A percentile compares a stretch with the other conserved stretches of the same genome.
Conservation (phyloP, 345 rosid species). For the Diplotaxis tenuifolia region DNA sequence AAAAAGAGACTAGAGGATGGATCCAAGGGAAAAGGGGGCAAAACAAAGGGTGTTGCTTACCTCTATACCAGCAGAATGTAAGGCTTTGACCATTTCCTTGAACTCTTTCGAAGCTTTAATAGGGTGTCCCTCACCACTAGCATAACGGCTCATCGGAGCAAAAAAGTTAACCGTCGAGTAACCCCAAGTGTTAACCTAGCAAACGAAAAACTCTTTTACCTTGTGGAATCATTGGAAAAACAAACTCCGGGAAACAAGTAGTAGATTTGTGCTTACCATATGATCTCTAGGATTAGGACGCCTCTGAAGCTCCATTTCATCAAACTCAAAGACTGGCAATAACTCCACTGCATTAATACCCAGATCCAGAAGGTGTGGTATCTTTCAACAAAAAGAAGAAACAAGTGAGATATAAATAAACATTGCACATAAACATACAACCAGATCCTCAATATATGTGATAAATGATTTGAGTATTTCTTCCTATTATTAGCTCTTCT, state of each 20-base stretch:
- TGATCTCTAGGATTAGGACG: conserved; percentile 87
- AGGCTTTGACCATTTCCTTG: conserved; percentile 93
- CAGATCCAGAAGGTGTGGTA: conserved; percentile 86
- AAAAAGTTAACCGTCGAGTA: conserved; percentile 96
- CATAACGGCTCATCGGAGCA: conserved; percentile 95
- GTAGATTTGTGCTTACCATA: conserved; percentile 50
- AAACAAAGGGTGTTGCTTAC: conserved; percentile 38
- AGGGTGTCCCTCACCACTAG: conserved; percentile 83
- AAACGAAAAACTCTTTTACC: conserved; percentile 11
- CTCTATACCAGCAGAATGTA: conserved; percentile 91
- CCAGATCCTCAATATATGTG: neutral
- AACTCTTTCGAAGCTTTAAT: conserved; percentile 75
- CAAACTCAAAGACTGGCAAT: conserved; percentile 88
- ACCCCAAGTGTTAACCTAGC: conserved; percentile 94
- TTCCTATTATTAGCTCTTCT: neutral
- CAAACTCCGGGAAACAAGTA: neutral
- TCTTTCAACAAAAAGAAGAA: conserved; percentile 43
- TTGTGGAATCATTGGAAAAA: neutral
- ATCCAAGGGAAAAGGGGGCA: neutral
- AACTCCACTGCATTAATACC: conserved; percentile 94
- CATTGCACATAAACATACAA: conserved; percentile 12
- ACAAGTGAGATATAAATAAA: conserved; percentile 30
- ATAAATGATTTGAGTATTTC: neutral
- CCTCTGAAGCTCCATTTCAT: conserved; percentile 91
- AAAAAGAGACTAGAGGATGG: neutral